phyloP scores from a whole-genome alignment of 805 yeast genomes.

The Dipodascus geniculatus region DNA sequence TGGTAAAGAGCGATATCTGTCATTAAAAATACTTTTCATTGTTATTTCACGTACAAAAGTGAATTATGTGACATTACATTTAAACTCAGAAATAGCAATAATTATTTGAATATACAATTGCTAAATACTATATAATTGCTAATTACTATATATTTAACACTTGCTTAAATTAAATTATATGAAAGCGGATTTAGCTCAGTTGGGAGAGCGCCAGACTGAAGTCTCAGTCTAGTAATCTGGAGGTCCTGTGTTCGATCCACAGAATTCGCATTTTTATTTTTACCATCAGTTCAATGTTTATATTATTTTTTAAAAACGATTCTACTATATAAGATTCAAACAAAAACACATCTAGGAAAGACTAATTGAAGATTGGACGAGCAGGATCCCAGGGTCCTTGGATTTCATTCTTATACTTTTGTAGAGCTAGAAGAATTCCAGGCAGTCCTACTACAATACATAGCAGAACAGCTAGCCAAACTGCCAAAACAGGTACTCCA shows the following conservation, averaged over 20 bases:
- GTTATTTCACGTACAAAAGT: too few species aligned
- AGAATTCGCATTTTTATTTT: conserved; percentile 24
- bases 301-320: too few species aligned
- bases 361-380: conserved; percentile 52
- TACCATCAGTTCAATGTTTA: too few species aligned
- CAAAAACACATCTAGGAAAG: too few species aligned
- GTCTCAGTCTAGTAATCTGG: conserved; percentile 33
- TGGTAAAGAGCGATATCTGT: too few species aligned
- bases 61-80: too few species aligned
- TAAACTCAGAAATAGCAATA: too few species aligned
- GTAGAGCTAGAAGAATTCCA: conserved; percentile 55
- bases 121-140: too few species aligned
- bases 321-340: too few species aligned
- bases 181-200: conserved; percentile 4
- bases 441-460: conserved; percentile 50
- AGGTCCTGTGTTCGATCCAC: conserved; percentile 81
- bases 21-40: too few species aligned
- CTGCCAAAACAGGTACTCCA: conserved; percentile 30
- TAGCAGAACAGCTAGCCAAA: conserved; percentile 42
- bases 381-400: conserved; percentile 95
- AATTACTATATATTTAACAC: too few species aligned
- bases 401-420: conserved; percentile 67
- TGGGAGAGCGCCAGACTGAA: conserved; percentile 5
- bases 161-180: neutral
- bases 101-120: too few species aligned